phyloP scores from a whole-genome alignment of 805 yeast species.

The Suhomyces prunicola region DNA sequence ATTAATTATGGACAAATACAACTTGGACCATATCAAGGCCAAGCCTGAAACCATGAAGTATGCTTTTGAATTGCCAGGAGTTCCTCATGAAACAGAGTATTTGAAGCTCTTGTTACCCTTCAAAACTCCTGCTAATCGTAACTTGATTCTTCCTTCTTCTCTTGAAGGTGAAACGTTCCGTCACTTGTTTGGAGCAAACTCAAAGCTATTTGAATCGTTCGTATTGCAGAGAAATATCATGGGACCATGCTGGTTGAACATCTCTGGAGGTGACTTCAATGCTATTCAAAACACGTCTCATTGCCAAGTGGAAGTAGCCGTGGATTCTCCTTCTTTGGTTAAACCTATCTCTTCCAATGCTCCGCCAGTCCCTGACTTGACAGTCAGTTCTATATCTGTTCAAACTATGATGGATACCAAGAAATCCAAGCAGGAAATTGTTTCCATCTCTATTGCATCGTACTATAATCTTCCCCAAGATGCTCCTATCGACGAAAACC shows the following conservation, averaged over 20 bases:
- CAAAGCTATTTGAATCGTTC: slow-evolving; percentile 79
- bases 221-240: slow-evolving; percentile 77
- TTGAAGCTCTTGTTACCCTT: slow-evolving; percentile 75
- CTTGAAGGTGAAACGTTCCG: slow-evolving; percentile 72
- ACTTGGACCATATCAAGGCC: slow-evolving; percentile 59
- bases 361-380: slow-evolving; percentile 60
- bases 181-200: slow-evolving; percentile 74
- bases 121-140: slow-evolving; percentile 54
- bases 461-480: slow-evolving; percentile 72
- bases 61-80: slow-evolving; percentile 80
- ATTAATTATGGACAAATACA: slow-evolving; percentile 58
- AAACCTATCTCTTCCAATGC: slow-evolving; percentile 45
- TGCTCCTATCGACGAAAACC: slow-evolving; percentile 60
- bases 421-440: slow-evolving; percentile 80
- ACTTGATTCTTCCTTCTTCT: slow-evolving; percentile 54
- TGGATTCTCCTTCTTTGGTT: slow-evolving; percentile 47
- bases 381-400: slow-evolving; percentile 69
- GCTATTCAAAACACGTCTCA: slow-evolving; percentile 66
- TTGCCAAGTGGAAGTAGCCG: slow-evolving; percentile 72
- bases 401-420: slow-evolving; percentile 77
- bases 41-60: slow-evolving; percentile 74
- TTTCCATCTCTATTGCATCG: slow-evolving; percentile 74
- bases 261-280: slow-evolving; percentile 59
- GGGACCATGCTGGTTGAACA: slow-evolving; percentile 97
- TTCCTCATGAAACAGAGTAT: slow-evolving; percentile 79